These are phyloP conservation scores for Aspergillus jensenii DNA, from an alignment of 2,329 filamentous ascomycete genomes.

Conservation along the genomic window DNA sequence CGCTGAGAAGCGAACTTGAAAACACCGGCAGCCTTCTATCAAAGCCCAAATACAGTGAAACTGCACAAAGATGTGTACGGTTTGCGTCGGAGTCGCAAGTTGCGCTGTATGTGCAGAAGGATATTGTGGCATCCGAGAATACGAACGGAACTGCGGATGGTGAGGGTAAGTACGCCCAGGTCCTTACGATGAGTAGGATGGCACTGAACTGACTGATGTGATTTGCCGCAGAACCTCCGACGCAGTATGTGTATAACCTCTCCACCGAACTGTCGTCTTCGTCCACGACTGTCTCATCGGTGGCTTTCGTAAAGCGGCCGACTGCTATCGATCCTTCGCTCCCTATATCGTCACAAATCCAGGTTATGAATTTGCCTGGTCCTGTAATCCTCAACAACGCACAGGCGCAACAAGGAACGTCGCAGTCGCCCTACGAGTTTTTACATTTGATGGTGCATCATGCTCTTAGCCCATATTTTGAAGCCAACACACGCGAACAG, in stretches of 20 bases:
- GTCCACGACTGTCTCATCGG: slow-evolving; percentile 77
- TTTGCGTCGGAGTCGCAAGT: slow-evolving; percentile 87
- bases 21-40: slow-evolving; percentile 80
- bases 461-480: slow-evolving; percentile 92
- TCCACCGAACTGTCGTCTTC: slow-evolving; percentile 75
- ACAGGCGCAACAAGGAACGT: slow-evolving; percentile 68
- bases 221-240: slow-evolving; percentile 23
- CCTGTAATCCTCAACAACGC: slow-evolving; percentile 68
- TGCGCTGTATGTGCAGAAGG: slow-evolving; percentile 89
- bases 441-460: slow-evolving; percentile 89
- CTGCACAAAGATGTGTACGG: slow-evolving; percentile 79
- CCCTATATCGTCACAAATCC: slow-evolving; percentile 83
- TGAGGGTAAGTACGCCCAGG: slow-evolving; percentile 39
- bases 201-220: neutral
- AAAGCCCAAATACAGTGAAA: slow-evolving; percentile 69
- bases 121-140: slow-evolving; percentile 54
- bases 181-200: neutral
- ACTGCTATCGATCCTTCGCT: slow-evolving; percentile 80
- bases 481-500: slow-evolving; percentile 86
- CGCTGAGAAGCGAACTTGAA: slow-evolving; percentile 75
- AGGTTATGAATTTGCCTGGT: slow-evolving; percentile 88
- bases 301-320: slow-evolving; percentile 87
- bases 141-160: slow-evolving; percentile 40
- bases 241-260: slow-evolving; percentile 71
- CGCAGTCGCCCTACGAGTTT: slow-evolving; percentile 84